A percentile compares a stretch with the other conserved stretches of the same genome.
Evolutionary conservation across 345 rosid genomes (phyloP).

Genomic region (Eucalyptus decipiens): DNA sequence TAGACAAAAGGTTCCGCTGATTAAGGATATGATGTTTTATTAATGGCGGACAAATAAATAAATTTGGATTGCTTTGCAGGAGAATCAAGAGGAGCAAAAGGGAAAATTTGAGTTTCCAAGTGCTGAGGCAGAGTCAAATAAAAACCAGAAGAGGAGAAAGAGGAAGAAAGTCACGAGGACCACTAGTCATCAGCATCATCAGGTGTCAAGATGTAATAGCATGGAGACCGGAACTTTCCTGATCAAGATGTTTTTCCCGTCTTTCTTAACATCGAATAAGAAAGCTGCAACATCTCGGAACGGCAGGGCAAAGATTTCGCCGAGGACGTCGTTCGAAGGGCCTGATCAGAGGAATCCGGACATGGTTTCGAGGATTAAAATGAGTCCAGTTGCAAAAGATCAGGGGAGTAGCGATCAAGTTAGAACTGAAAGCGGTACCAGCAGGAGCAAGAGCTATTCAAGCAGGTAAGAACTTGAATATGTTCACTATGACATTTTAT

Average conservation of each 20-base stretch:
- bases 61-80: background rate
- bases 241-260: conserved; percentile 37
- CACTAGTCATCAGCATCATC: background rate
- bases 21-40: background rate
- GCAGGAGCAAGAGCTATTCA: background rate
- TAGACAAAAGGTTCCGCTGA: background rate
- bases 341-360: background rate
- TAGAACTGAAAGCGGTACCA: background rate
- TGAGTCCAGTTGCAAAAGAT: background rate
- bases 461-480: conserved; percentile 8
- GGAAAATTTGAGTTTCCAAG: background rate
- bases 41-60: background rate
- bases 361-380: conserved; percentile 1
- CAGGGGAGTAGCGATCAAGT: background rate
- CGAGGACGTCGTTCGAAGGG: conserved; percentile 3
- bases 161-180: background rate
- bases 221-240: conserved; percentile 31
- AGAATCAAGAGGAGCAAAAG: background rate
- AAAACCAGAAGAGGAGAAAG: background rate
- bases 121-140: background rate
- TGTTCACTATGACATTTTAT: background rate
- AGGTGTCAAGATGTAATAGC: conserved; percentile 15
- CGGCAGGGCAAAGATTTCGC: conserved; percentile 2
- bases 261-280: conserved; percentile 7
- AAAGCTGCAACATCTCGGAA: background rate